Evolutionary conservation across 805 yeast genomes (phyloP).

Genomic region (Zygoascus bituminiphila): DNA sequence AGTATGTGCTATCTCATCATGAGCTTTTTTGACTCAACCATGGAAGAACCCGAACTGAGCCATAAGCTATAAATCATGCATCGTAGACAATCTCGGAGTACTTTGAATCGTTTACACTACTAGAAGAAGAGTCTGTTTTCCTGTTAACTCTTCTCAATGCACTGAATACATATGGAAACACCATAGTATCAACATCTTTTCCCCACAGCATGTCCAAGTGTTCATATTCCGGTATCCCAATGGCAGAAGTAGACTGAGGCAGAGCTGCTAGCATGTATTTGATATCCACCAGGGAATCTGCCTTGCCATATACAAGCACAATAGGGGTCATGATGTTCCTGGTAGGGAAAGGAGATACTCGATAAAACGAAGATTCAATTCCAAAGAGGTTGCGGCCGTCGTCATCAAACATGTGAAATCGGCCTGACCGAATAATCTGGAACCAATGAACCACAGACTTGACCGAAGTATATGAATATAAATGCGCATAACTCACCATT

Average conservation of each 20-base stretch:
- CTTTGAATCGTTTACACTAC: no score
- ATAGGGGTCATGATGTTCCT: constrained; percentile 64
- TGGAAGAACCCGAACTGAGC: no score
- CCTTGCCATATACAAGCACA: constrained; percentile 66
- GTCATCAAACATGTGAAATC: constrained; percentile 88
- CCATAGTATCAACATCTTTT: constrained; percentile 39
- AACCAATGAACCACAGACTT: constrained; percentile 95
- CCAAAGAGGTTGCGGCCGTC: constrained; percentile 20
- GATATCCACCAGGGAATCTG: constrained; percentile 82
- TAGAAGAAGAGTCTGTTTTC: background rate
- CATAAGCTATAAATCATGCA: no score
- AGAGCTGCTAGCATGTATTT: constrained; percentile 61
- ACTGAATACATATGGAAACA: constrained; percentile 20
- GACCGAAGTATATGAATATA: constrained; percentile 86
- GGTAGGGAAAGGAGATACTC: constrained; percentile 56
- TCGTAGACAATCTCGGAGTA: no score
- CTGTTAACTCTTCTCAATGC: constrained; percentile 10
- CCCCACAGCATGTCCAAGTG: constrained; percentile 93
- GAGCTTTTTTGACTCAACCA: no score
- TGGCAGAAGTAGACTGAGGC: constrained; percentile 40
- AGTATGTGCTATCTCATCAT: no score
- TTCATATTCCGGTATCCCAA: constrained; percentile 65
- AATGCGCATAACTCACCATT: constrained; percentile 70
- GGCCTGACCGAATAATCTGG: constrained; percentile 68
- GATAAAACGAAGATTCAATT: constrained; percentile 33